Base-by-base conservation (phyloP, 148 eudicot genomes). In the Persicaria maculosa region DNA sequence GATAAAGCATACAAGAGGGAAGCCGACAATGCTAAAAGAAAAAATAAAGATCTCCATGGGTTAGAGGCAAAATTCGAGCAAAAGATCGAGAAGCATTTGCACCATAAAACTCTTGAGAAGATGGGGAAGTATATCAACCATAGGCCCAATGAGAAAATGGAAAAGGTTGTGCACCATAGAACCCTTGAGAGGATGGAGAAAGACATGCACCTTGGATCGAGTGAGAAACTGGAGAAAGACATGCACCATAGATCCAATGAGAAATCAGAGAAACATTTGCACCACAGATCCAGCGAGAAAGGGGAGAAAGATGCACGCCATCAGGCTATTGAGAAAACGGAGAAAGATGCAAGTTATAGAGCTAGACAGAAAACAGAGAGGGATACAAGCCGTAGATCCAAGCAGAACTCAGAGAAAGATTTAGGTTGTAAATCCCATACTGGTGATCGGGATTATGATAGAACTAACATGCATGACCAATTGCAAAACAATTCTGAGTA, bases 381-480 rank as follows among this genome's bases (percentile, higher is more conserved):
- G 40, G 73, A 71, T 48, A 17, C 73, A 45, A 12, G 53, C 36
- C 54, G 54, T 25, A 71, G 73, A 71, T 71, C 19, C 3, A 75
- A 75, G 62, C 72, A 65, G 40, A 65, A 48, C 69, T 11, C 20
- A 12, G 72, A 47, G 47, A 75, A 48, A 75, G 72, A 75, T 50
- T 40, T 40, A 44, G 44, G 47, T 57, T 72, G 77, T 74, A 75
- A 57, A 77, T 17, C 58, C 4, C 48, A 77, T 71, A 78, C 50
- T 82, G 87, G 81, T 76, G 82, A 78, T 77, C 80, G 76, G 50
- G 79, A 43, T 58, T 83, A 77, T 58, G 76, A 67, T 50, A 86
- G 77, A 75, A 85, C 85, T 58, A 84, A 73, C 77, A 71, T 70
- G 72, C 82, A 84, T 43, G 91, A 77, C 73, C 46, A 71, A 75